Evolutionary conservation across 2,329 filamentous ascomycete species (phyloP), one percentile per base, ranked within the genome.

Genomic region (Talaromyces sp.): DNA sequence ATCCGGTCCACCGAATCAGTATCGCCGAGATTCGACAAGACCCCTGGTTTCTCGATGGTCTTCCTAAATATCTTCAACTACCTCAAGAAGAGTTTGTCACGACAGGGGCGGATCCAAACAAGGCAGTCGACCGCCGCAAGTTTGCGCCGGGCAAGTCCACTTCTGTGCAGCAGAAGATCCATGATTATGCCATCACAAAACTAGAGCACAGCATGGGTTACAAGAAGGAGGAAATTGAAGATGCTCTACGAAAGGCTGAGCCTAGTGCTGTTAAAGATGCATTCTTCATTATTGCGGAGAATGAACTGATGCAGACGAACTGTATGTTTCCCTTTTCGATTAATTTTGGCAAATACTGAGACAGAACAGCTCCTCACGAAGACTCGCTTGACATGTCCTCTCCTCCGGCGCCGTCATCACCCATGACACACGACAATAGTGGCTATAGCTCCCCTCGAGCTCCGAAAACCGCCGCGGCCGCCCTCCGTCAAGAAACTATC

Each of bases 171-270:
- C 89, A 96, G 75, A 91, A 91, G 75, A 83, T 99, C 28, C 92
- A 97, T 70, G 86, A 94, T 60, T 88, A 91, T 64, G 93, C 97
- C 3, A 93, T 96, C 5, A 89, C 92, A 60, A 97, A 97, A 79
- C 88, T 99, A 55, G 94, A 93, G 68, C 94, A 93, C 77, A 97
- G 91, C 0, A 97, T 99, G 92, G 94, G 94, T 60, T 99, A 99
- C 71, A 91, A 89, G 36, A 93, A 90, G 71, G 88, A 88, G 61
- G 94, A 99, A 77, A 93, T 99, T 55, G 89, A 97, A 70, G 94
- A 97, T 73, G 93, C 94, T 21, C 79, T 99, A 62, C 88, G 89
- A 67, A 91, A 91, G 58, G 86, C 94, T 55, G 94, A 99, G 72
- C 94, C 94, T 11, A 97, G 92, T 59, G 92, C 94, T 10, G 97